Evolutionary conservation across 768 basidiomycete genomes (phyloP), one percentile per base, ranked within the genome.

Genomic region (Boletus fagicola): DNA sequence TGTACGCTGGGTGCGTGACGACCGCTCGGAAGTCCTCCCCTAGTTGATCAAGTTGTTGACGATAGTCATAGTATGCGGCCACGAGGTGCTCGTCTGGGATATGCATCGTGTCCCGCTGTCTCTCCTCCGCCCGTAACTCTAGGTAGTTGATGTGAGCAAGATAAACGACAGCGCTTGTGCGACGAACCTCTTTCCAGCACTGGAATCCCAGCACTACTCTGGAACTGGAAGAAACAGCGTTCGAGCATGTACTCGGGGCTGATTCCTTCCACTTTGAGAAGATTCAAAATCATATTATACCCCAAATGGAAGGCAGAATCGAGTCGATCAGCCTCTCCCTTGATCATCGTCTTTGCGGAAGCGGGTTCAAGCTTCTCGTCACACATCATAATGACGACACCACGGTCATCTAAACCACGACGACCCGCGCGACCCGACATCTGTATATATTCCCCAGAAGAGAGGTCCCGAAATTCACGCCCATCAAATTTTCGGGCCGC

Each of bases 301-400:
- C 97, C 96, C 15, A 99, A 78, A 74, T 98, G 94, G 78, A 99
- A 99, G 5, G 97, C 97, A 7, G 97, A 99, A 72, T 98, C 94
- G 50, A 99, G 78, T 48, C 95, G 80, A 71, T 99, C 96, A 5
- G 97, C 94, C 76, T 96, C 90, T 46, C 97, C 97, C 73, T 98
- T 98, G 66, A 99, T 89, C 97, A 99, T 99, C 52, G 80, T 82
- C 77, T 96, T 98, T 38, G 97, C 95, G 0, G 89, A 85, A 2
- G 83, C 71, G 0, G 97, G 95, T 65, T 98, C 97, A 45, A 99
- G 80, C 74, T 96, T 98, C 76, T 98, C 94, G 72, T 98, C 97
- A 70, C 90, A 91, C 97, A 99, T 98, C 93, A 99, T 91, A 65
- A 99, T 98, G 51, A 99, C 97, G 49, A 98, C 93, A 53, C 97